phyloP scores from a whole-genome alignment of 2,329 filamentous ascomycete genomes.

The Daldinia eschscholtzii region DNA sequence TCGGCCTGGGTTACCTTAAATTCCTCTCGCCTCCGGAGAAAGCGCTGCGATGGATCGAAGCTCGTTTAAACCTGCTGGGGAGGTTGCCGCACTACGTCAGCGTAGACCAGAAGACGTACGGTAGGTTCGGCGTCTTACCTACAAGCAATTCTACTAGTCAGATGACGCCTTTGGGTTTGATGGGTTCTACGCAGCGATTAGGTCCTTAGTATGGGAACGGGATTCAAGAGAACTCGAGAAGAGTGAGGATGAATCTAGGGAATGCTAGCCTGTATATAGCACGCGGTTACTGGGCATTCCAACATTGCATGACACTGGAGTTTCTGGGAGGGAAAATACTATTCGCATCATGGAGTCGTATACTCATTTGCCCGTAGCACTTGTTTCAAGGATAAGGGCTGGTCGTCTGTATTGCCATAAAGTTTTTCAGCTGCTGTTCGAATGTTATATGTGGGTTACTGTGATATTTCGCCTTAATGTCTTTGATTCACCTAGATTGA shows the following conservation, averaged over 20 bases:
- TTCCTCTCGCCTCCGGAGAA: constrained; percentile 91
- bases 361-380: constrained; percentile 9
- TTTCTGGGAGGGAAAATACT: constrained; percentile 23
- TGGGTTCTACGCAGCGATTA: constrained; percentile 75
- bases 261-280: constrained; percentile 33
- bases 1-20: constrained; percentile 88
- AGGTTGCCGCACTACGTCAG: constrained; percentile 92
- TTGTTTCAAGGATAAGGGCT: constrained; percentile 22
- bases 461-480: background rate
- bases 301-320: constrained; percentile 39
- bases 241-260: background rate
- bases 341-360: constrained; percentile 17
- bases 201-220: constrained; percentile 67
- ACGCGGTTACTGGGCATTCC: constrained; percentile 17
- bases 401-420: constrained; percentile 18
- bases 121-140: constrained; percentile 89
- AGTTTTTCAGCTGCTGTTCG: background rate
- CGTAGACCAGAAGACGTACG: constrained; percentile 95
- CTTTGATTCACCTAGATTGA: background rate
- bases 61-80: constrained; percentile 85
- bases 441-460: background rate
- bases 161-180: constrained; percentile 69
- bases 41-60: constrained; percentile 88
- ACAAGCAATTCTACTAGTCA: constrained; percentile 59
- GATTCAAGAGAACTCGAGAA: constrained; percentile 47